These are phyloP conservation scores for Globisporangium paroecandrum DNA, from an alignment of 352 stramenopile species.

Conservation along the genomic window DNA sequence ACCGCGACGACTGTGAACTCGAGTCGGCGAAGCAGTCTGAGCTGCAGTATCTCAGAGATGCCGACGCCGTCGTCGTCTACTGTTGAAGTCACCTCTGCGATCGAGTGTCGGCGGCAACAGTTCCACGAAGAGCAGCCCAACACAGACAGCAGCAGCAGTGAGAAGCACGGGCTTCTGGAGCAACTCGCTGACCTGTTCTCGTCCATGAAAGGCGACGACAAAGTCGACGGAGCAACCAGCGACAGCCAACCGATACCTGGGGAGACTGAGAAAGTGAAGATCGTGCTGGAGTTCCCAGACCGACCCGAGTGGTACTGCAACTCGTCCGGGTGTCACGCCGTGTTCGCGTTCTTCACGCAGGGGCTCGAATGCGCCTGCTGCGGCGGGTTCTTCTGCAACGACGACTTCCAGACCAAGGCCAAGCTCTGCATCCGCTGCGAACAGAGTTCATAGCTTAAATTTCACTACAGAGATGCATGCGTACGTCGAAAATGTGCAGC, in stretches of 20 bases:
- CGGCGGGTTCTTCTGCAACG: constrained; percentile 52
- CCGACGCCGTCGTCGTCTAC: neutral
- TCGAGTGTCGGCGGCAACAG: constrained; percentile 21
- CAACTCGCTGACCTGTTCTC: constrained; percentile 10
- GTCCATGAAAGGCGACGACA: neutral
- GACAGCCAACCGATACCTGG: neutral
- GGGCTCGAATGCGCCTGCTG: constrained; percentile 47
- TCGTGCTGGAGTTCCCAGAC: constrained; percentile 48
- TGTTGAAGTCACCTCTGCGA: neutral
- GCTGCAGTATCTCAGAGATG: constrained; percentile 7
- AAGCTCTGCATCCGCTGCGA: constrained; percentile 31
- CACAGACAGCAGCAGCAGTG: neutral
- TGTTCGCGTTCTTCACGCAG: constrained; percentile 68
- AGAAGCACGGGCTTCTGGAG: neutral
- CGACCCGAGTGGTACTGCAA: constrained; percentile 78
- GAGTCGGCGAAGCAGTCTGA: constrained; percentile 17
- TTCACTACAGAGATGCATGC: neutral
- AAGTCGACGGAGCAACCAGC: neutral
- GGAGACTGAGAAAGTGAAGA: constrained; percentile 7
- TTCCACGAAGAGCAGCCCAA: neutral
- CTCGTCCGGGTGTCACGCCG: constrained; percentile 42
- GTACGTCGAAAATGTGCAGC: neutral
- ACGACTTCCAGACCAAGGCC: constrained; percentile 38
- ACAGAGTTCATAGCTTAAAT: neutral
- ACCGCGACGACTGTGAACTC: constrained; percentile 10